phyloP scores from a whole-genome alignment of 2,329 filamentous ascomycete species.

The Chalaropsis thielavioides region DNA sequence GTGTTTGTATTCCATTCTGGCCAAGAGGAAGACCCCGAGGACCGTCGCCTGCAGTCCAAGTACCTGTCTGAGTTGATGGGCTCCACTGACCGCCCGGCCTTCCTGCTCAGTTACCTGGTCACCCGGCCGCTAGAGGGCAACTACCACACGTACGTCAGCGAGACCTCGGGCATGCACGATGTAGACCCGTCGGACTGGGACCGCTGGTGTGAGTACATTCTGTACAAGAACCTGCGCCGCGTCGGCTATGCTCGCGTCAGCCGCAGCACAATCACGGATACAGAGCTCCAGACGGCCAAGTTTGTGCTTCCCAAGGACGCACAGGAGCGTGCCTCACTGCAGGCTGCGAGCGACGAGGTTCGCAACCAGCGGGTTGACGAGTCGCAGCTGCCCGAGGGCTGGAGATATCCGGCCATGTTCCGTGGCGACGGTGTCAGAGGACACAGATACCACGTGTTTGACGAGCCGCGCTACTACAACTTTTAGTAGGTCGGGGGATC shows the following conservation, averaged over 20 bases:
- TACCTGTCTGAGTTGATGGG: slow-evolving; percentile 87
- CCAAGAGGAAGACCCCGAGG: slow-evolving; percentile 90
- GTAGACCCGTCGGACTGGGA: slow-evolving; percentile 91
- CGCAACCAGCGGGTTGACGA: slow-evolving; percentile 50
- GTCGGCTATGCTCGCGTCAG: slow-evolving; percentile 83
- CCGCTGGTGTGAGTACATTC: slow-evolving; percentile 96
- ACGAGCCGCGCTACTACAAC: slow-evolving; percentile 65
- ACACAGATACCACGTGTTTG: slow-evolving; percentile 88
- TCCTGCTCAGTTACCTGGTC: slow-evolving; percentile 84
- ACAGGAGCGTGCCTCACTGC: slow-evolving; percentile 36
- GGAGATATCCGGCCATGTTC: slow-evolving; percentile 75
- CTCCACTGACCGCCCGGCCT: slow-evolving; percentile 59
- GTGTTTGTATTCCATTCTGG: slow-evolving; percentile 98
- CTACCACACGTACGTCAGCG: slow-evolving; percentile 88
- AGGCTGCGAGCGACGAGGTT: slow-evolving; percentile 34
- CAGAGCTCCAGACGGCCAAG: slow-evolving; percentile 90
- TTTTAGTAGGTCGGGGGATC: slow-evolving; percentile 6
- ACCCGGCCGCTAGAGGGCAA: slow-evolving; percentile 83
- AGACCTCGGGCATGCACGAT: slow-evolving; percentile 81
- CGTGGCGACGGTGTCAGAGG: slow-evolving; percentile 73
- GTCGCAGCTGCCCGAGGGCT: slow-evolving; percentile 57
- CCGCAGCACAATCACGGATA: slow-evolving; percentile 86
- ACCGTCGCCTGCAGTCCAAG: slow-evolving; percentile 69
- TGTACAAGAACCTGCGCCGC: slow-evolving; percentile 78
- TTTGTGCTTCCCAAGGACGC: slow-evolving; percentile 63